Base-by-base conservation (phyloP, 371 early-diverging fungal genomes). In the Rhizopus sp. region DNA sequence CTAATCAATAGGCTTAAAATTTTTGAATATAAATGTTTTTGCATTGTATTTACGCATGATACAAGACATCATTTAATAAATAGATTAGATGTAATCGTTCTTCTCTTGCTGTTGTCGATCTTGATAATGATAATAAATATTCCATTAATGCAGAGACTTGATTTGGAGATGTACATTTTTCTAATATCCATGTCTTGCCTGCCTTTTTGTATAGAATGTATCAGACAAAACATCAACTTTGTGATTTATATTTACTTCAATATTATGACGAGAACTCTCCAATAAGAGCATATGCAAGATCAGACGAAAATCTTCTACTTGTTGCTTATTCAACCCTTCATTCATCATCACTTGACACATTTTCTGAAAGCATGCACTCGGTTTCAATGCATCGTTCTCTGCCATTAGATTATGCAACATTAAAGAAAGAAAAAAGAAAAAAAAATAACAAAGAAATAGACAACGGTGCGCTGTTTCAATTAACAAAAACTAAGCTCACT, bases 261-360 rank as follows among this genome's bases (percentile, higher is more conserved):
- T 83, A 49, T 85, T 82, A 0, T 78, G 77, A 55, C 78, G 78
- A 7, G 86, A 85, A 50, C 86, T 82, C 55, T 85, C 86, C 32
- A 63, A 71, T 77, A 85, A 81, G 38, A 83, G 69, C 69, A 71
- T 62, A 44, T 81, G 73, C 23, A 85, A 60, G 30, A 72, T 62
- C 4, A 62, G 51, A 47, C 69, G 69, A 56, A 80, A 70, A 39
- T 77, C 66, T 47, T 79, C 77, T 5, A 70, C 52, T 50, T 56
- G 53, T 46, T 63, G 50, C 41, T 53, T 68, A 9, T 50, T 60
- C 31, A 63, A 13, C 7, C 47, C 58, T 29, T 49, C 50, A 0
- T 55, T 51, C 13, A 66, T 29, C 62, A 66, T 62, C 2, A 38
- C 37, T 47, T 59, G 55, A 33, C 57, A 58, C 16, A 66, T n/a